Conservation (phyloP, 352 stramenopile species). For the Globisporangium paroecandrum region DNA sequence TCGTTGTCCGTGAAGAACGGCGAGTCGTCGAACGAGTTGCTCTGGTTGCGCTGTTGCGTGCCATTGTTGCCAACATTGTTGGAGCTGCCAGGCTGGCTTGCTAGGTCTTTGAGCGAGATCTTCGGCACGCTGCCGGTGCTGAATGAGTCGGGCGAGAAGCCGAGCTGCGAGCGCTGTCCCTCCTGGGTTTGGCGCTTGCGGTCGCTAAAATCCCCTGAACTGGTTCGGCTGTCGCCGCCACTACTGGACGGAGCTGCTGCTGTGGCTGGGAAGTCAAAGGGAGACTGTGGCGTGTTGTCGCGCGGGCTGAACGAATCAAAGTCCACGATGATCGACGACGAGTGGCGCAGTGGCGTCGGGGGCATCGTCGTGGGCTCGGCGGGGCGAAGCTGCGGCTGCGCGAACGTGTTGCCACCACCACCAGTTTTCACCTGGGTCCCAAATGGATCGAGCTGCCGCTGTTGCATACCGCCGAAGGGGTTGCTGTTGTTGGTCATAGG, state of each 20-base stretch:
- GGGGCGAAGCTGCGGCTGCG: conserved; percentile 16
- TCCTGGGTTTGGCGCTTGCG: conserved; percentile 64
- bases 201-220: conserved; percentile 21
- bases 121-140: conserved; percentile 21
- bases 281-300: conserved; percentile 42
- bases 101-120: conserved; percentile 46
- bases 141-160: conserved; percentile 54
- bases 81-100: conserved; percentile 10
- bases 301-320: conserved; percentile 74
- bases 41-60: conserved; percentile 8
- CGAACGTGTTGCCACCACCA: conserved; percentile 1
- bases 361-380: conserved; percentile 30
- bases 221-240: neutral
- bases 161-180: conserved; percentile 49
- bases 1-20: conserved; percentile 63
- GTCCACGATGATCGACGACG: conserved; percentile 54
- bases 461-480: conserved; percentile 8
- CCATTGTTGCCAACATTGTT: conserved; percentile 17
- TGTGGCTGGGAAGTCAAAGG: conserved; percentile 35
- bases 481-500: conserved; percentile 61
- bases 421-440: conserved; percentile 25
- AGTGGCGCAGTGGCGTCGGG: conserved; percentile 24
- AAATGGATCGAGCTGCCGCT: conserved; percentile 46
- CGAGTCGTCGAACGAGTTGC: conserved; percentile 35
- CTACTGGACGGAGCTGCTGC: neutral